Conservation (phyloP, 306 rosid genomes). For the Lathyrus sativus region DNA sequence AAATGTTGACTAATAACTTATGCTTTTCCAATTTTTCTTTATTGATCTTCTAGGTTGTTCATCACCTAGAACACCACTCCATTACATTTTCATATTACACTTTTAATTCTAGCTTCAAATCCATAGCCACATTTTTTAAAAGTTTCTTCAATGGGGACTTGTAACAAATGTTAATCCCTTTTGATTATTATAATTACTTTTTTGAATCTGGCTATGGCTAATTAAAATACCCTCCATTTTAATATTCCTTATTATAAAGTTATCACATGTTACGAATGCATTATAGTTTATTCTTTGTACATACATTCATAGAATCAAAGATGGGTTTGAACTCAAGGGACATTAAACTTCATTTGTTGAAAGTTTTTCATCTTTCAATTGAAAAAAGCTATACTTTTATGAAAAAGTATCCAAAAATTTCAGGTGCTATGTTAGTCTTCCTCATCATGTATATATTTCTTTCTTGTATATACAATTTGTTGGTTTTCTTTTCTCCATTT, state of each 20-base stretch:
- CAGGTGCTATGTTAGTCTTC: conserved; percentile 43
- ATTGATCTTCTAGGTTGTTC: too few relatives aligned
- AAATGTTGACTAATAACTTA: conserved; percentile 27
- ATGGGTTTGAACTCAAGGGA: conserved; percentile 72
- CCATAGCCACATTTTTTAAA: background rate
- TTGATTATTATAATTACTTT: conserved; percentile 21
- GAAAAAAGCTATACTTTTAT: conserved; percentile 40
- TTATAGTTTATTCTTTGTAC: conserved; percentile 11
- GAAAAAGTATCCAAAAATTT: conserved; percentile 54
- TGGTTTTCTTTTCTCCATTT: conserved; percentile 67
- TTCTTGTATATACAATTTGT: conserved; percentile 46
- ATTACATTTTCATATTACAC: background rate
- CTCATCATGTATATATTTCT: conserved; percentile 57
- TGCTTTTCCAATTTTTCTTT: conserved; percentile 33
- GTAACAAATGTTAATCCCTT: conserved; percentile 31
- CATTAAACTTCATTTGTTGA: conserved; percentile 45
- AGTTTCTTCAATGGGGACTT: conserved; percentile 28
- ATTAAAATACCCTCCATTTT: conserved; percentile 12
- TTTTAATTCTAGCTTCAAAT: conserved; percentile 9
- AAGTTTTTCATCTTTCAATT: conserved; percentile 45
- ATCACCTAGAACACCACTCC: conserved; percentile 5
- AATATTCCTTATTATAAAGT: conserved; percentile 15
- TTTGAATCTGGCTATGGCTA: conserved; percentile 34
- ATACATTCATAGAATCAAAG: conserved; percentile 33
- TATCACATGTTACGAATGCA: conserved; percentile 21